These are phyloP conservation scores for Globisporangium echinulatum DNA, from an alignment of 352 stramenopile species.

Conservation along the genomic window DNA sequence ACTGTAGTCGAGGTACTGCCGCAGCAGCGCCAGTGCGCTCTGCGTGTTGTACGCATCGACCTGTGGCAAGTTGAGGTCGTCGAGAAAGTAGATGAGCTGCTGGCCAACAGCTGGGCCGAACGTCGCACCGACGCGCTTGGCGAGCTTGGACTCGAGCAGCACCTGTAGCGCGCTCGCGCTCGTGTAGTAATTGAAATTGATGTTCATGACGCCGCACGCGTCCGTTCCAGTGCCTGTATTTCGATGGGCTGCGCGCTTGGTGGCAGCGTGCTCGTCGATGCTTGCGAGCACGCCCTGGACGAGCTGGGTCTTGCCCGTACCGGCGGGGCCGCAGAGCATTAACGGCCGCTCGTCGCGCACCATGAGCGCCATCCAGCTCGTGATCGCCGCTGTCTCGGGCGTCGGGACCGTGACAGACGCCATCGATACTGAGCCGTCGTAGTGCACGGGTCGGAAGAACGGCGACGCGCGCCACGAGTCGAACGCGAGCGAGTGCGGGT, in stretches of 20 bases:
- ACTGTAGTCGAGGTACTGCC: conserved; percentile 93
- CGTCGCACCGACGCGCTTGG: conserved; percentile 84
- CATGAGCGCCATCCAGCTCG: conserved; percentile 92
- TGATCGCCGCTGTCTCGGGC: conserved; percentile 89
- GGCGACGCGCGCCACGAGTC: conserved; percentile 92
- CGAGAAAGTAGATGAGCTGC: conserved; percentile 94
- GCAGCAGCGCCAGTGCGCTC: conserved; percentile 89
- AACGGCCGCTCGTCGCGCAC: conserved; percentile 88
- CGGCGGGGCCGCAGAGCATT: conserved; percentile 91
- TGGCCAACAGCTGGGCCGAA: conserved; percentile 75
- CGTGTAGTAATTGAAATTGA: conserved; percentile 87
- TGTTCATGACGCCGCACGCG: conserved; percentile 56
- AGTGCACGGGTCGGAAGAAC: conserved; percentile 83
- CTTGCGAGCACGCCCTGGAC: conserved; percentile 78
- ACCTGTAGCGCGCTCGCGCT: conserved; percentile 59
- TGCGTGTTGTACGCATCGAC: conserved; percentile 94
- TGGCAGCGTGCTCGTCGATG: conserved; percentile 30
- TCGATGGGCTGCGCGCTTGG: conserved; percentile 14
- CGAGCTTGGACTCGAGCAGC: conserved; percentile 84
- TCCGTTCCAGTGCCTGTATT: not conserved
- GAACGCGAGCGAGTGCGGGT: conserved; percentile 84
- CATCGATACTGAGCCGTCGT: conserved; percentile 70
- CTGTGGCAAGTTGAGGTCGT: conserved; percentile 95
- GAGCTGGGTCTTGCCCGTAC: conserved; percentile 93
- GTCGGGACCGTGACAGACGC: conserved; percentile 90